Evolutionary conservation across 1,284 basidiomycete genomes (phyloP).

Genomic region (Cutaneotrichosporon mucoides): DNA sequence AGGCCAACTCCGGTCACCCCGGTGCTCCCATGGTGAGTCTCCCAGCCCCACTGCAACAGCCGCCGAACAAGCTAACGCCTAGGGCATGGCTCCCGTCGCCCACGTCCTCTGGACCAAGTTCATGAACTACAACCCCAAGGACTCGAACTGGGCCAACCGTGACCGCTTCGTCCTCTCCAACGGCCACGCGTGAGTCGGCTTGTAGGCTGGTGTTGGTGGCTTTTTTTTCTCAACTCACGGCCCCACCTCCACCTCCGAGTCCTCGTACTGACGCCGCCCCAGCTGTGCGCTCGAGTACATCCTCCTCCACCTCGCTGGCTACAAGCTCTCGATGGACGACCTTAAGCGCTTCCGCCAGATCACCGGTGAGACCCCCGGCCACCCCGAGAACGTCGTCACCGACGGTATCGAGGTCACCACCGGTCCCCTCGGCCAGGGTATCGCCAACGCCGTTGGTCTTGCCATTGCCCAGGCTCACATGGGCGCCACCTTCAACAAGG

Average conservation of each 20-base stretch:
- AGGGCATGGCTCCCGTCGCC: slow-evolving; percentile 76
- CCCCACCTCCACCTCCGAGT: not conserved
- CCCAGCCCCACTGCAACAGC: not conserved
- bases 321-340: slow-evolving; percentile 54
- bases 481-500: slow-evolving; percentile 83
- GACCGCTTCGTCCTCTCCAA: slow-evolving; percentile 57
- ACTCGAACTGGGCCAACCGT: slow-evolving; percentile 86
- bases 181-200: slow-evolving; percentile 52
- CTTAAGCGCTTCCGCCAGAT: slow-evolving; percentile 60
- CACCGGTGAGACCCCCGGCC: slow-evolving; percentile 82
- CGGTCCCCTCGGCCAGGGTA: slow-evolving; percentile 90
- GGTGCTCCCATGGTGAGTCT: slow-evolving; percentile 72
- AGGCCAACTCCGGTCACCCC: slow-evolving; percentile 90
- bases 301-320: slow-evolving; percentile 50
- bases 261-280: slow-evolving; percentile 2
- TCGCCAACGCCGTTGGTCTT: slow-evolving; percentile 86
- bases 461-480: slow-evolving; percentile 90
- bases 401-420: slow-evolving; percentile 95
- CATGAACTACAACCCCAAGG: slow-evolving; percentile 80
- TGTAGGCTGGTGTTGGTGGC: no score
- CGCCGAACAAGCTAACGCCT: not conserved
- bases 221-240: not conserved
- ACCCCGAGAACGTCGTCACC: slow-evolving; percentile 83
- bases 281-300: slow-evolving; percentile 64
- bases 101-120: slow-evolving; percentile 80